A percentile compares a stretch with the other conserved stretches of the same genome.
phyloP scores from a whole-genome alignment of 106 monocot species.

The Dioscorea zingiberensis region DNA sequence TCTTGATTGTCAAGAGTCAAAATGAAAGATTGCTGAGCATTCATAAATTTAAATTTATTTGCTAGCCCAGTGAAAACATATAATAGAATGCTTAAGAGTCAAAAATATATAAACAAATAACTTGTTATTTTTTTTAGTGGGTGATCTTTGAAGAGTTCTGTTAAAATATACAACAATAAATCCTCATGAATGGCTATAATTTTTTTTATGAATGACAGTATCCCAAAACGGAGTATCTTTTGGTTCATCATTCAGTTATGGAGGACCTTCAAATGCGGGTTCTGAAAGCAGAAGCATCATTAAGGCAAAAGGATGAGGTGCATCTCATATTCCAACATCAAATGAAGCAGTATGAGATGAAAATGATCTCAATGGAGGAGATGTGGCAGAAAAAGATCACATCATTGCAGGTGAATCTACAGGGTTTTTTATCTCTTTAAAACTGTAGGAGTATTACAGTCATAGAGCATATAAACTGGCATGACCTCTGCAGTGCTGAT shows the following conservation, averaged over 20 bases:
- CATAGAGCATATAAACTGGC: not conserved
- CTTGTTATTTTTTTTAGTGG: no score
- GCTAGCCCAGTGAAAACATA: no score
- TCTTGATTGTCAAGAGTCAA: not conserved
- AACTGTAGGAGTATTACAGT: no score
- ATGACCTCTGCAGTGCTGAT: no score
- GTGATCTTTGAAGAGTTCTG: no score
- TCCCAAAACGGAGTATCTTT: no score
- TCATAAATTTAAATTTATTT: no score
- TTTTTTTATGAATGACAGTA: no score
- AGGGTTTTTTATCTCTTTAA: not conserved
- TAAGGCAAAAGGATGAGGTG: not conserved
- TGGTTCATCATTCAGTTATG: no score
- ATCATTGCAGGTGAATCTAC: not conserved
- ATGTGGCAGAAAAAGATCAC: not conserved
- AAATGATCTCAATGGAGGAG: not conserved
- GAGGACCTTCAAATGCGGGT: not conserved
- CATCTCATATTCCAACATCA: not conserved
- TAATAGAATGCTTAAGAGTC: no score
- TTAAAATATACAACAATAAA: not conserved
- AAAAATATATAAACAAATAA: no score
- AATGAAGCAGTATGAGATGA: not conserved
- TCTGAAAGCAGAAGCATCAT: not conserved
- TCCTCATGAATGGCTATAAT: not conserved
- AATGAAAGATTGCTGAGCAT: not conserved